Base-by-base conservation (phyloP, 2,329 filamentous ascomycete species). In the Ophiostoma sp. region DNA sequence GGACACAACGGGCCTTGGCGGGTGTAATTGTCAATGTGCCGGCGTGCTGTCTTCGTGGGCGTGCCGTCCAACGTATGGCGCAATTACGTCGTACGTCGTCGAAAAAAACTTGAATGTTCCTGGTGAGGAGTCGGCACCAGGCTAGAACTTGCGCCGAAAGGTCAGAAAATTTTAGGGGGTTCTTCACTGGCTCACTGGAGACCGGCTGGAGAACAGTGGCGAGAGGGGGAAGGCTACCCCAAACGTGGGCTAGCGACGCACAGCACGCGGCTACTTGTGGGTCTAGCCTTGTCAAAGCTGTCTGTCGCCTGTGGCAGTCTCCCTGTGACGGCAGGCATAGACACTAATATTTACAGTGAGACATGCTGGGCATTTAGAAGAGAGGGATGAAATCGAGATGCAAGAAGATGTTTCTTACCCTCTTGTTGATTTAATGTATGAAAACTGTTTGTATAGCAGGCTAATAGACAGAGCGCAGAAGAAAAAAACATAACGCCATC, bases 101-200 rank as follows among this genome's bases (percentile, higher is more conserved):
- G 50, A 11, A 55, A 66, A 73, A 71, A 71, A 36, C 63, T 25
- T 9, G 50, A 33, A 55, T 64, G 52, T 68, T 48, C 22, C 22
- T 45, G 17, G 31, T 28, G 36, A 28, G 22, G 15, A 66, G n/a
- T 28, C 36, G 22, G 15, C 7, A 28, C 31, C 57, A 63, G 52
- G 52, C 52, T 31, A 15, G 52, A 15, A 57, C 52, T 25, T 57
- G 52, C 57, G 31, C 57, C 57, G 31, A 48, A 39, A 45, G 36
- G 61, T 17, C 15, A 66, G 61, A 66, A 66, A 66, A 45, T 66
- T 66, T 42, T 66, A 66, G 57, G 57, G 36, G 36, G 22, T 12
- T 36, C n/a, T 66, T 45, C 61, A 66, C 61, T 42, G 36, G 61
- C 12, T 63, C 17, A 19, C 31, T 33, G 31, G 31, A n/a, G n/a